These are phyloP conservation scores for Solanum peruvianum DNA, from an alignment of 257 asterid species.

Conservation along the genomic window DNA sequence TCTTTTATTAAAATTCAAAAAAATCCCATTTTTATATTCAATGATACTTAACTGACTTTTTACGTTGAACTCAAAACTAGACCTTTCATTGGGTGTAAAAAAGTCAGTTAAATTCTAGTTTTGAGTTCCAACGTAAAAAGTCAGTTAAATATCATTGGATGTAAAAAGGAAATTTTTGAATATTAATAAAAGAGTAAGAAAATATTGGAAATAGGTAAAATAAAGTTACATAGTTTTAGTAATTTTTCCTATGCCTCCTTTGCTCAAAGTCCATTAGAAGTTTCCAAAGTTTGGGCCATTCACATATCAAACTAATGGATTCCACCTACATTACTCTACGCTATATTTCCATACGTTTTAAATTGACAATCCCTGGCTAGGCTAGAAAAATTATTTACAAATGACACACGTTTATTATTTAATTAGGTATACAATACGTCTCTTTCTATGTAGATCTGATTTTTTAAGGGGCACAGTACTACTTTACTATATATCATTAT, in stretches of 20 bases:
- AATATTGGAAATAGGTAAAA: too few species aligned
- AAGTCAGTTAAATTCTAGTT: too few species aligned
- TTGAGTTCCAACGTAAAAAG: too few species aligned
- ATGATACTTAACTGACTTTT: too few species aligned
- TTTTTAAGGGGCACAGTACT: not conserved
- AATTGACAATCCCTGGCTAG: not conserved
- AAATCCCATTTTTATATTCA: fast-evolving
- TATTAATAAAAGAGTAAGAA: too few species aligned
- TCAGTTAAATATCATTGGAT: too few species aligned
- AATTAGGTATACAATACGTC: not conserved
- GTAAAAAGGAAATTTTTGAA: too few species aligned
- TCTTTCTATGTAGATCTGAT: not conserved
- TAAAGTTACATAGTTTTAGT: too few species aligned
- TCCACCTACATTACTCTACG: slow-evolving; percentile 1
- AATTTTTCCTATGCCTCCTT: not conserved
- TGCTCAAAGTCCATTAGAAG: not conserved
- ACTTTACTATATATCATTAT: not conserved
- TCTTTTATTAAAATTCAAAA: too few species aligned
- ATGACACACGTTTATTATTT: not conserved
- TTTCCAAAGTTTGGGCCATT: not conserved
- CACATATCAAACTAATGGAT: slow-evolving; percentile 2
- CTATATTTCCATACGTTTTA: not conserved
- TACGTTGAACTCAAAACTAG: too few species aligned
- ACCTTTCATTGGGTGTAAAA: too few species aligned
- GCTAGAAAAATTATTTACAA: not conserved